A percentile compares a stretch with the other conserved stretches of the same genome.
phyloP scores from a whole-genome alignment of 1,284 basidiomycete genomes.

The Mycosarcoma mackinlayi region DNA sequence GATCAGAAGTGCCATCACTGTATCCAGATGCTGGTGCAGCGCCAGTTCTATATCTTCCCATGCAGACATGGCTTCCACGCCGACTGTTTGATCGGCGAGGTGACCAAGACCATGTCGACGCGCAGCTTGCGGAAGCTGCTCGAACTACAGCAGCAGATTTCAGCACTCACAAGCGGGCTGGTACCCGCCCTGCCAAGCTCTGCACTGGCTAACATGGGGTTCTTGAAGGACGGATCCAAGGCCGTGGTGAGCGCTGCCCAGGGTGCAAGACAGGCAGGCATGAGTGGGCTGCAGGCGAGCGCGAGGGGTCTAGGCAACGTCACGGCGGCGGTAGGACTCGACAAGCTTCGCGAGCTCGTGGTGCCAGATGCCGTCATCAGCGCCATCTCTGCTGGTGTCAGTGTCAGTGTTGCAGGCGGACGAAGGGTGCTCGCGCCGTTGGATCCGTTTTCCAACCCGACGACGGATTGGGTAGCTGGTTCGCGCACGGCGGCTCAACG shows the following conservation, averaged over 20 bases:
- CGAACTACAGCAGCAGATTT: conserved; percentile 58
- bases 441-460: conserved; percentile 58
- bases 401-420: conserved; percentile 57
- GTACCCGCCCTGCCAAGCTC: conserved; percentile 41
- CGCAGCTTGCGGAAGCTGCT: conserved; percentile 60
- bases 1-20: conserved; percentile 88
- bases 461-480: conserved; percentile 42
- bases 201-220: conserved; percentile 33
- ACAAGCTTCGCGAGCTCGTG: conserved; percentile 62
- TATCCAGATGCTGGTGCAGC: conserved; percentile 78
- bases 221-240: conserved; percentile 38
- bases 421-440: conserved; percentile 57
- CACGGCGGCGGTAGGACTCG: conserved; percentile 45
- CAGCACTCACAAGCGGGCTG: conserved; percentile 37
- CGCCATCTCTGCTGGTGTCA: conserved; percentile 62
- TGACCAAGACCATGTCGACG: conserved; percentile 60
- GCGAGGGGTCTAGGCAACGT: conserved; percentile 44
- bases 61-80: conserved; percentile 84
- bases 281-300: conserved; percentile 32
- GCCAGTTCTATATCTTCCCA: conserved; percentile 98
- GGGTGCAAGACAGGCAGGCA: conserved; percentile 27
- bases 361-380: conserved; percentile 64
- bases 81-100: conserved; percentile 66
- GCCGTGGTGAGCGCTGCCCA: conserved; percentile 33
- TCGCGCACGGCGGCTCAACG: conserved; percentile 41